A percentile compares a stretch with the other conserved stretches of the same genome.
Evolutionary conservation across 2,329 filamentous ascomycete species (phyloP).

Genomic region (Aspergillus sp.): DNA sequence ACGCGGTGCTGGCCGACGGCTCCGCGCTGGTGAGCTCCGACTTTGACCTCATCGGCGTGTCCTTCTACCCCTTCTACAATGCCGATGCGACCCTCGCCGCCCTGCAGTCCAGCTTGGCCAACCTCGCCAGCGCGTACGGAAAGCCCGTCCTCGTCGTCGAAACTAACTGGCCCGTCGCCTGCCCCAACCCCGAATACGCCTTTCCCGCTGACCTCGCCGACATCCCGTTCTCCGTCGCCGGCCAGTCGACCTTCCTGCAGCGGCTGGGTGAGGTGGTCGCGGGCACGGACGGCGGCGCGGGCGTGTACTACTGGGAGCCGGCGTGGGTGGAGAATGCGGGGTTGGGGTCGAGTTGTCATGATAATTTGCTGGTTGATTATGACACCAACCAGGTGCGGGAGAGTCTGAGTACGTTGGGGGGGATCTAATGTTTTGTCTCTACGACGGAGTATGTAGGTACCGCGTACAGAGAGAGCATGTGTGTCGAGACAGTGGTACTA

Average conservation of each 20-base stretch:
- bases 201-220: constrained; percentile 61
- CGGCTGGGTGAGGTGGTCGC: constrained; percentile 58
- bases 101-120: constrained; percentile 56
- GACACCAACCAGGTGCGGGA: constrained; percentile 52
- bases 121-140: constrained; percentile 60
- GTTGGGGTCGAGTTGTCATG: constrained; percentile 64
- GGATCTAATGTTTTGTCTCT: constrained; percentile 36
- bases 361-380: constrained; percentile 62
- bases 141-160: constrained; percentile 70
- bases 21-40: constrained; percentile 50
- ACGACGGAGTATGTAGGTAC: not conserved
- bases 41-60: constrained; percentile 71
- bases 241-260: constrained; percentile 63
- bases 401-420: constrained; percentile 57
- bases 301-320: constrained; percentile 73
- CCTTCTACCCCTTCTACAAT: constrained; percentile 72
- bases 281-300: constrained; percentile 54
- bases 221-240: constrained; percentile 63
- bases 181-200: constrained; percentile 55
- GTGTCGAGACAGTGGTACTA: not conserved
- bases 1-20: constrained; percentile 53
- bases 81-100: constrained; percentile 57
- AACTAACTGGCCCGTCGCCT: constrained; percentile 67
- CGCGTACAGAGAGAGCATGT: no score
- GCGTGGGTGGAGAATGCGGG: constrained; percentile 66